Percentiles rank a stretch among this genome's conserved stretches.
Evolutionary conservation across 345 rosid species (phyloP).

Genomic region (Mangifera indica): DNA sequence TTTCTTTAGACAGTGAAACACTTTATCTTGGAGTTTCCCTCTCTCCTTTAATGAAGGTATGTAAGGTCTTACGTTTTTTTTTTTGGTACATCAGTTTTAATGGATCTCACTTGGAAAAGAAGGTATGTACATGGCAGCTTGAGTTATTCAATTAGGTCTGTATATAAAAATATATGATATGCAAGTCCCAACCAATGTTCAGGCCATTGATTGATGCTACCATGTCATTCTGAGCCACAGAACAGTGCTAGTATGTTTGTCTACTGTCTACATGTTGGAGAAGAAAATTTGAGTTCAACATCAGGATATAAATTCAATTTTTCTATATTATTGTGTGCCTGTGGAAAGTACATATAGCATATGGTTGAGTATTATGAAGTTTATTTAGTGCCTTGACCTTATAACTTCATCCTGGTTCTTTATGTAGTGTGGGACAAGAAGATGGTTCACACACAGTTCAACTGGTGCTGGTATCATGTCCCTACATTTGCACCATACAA

Average conservation of each 20-base stretch:
- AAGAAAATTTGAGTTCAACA: neutral
- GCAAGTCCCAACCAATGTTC: neutral
- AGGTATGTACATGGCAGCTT: neutral
- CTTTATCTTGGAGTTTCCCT: neutral
- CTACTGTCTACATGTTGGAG: neutral
- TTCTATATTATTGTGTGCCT: neutral
- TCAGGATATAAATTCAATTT: neutral
- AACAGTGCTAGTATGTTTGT: neutral
- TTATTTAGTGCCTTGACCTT: neutral
- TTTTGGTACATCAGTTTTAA: neutral
- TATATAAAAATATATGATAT: neutral
- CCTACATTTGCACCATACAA: constrained; percentile 87
- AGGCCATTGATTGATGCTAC: neutral
- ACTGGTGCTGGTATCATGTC: constrained; percentile 90
- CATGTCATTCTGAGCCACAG: neutral
- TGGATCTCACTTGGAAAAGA: neutral
- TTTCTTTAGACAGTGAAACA: neutral
- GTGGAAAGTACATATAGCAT: constrained; percentile 6
- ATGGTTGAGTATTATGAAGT: neutral
- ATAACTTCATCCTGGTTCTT: neutral
- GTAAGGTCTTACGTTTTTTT: neutral
- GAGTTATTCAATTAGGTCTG: neutral
- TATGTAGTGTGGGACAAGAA: constrained; percentile 96
- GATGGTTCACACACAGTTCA: constrained; percentile 86
- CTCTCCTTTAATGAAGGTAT: neutral